A percentile compares a stretch with the other conserved stretches of the same genome.
These are phyloP conservation scores for Flaveria brownii DNA, from an alignment of 129 eudicot species.

Conservation along the genomic window DNA sequence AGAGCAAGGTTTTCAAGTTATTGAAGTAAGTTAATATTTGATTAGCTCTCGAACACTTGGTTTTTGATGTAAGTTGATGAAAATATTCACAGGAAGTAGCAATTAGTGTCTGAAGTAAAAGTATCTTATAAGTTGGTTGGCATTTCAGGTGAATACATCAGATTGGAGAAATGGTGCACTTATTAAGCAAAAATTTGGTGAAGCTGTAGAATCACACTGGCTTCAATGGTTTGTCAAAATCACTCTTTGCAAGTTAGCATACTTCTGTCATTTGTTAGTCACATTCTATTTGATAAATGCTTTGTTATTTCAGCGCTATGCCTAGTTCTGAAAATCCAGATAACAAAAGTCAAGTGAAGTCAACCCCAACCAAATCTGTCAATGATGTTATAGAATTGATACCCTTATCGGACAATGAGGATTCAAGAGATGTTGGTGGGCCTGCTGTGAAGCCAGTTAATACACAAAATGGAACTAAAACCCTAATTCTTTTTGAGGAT, in stretches of 20 bases:
- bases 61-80: constrained; percentile 9
- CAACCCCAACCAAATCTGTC: constrained; percentile 43
- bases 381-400: constrained; percentile 51
- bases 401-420: constrained; percentile 54
- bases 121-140: constrained; percentile 14
- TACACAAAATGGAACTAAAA: constrained; percentile 58
- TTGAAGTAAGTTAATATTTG: constrained; percentile 59
- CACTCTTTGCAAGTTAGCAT: constrained; percentile 7
- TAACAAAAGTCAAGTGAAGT: constrained; percentile 40
- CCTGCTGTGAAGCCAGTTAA: constrained; percentile 11
- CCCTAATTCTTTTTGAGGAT: constrained; percentile 92
- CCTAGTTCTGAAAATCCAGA: constrained; percentile 46
- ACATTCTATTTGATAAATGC: constrained; percentile 22
- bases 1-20: constrained; percentile 95
- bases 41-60: neutral
- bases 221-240: constrained; percentile 58
- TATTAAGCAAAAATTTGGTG: constrained; percentile 91
- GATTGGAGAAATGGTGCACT: constrained; percentile 97
- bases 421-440: constrained; percentile 33
- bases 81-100: neutral
- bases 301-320: constrained; percentile 54
- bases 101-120: constrained; percentile 4
- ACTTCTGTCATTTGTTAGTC: constrained; percentile 22
- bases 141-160: constrained; percentile 72
- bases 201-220: constrained; percentile 94